Evolutionary conservation across 345 rosid genomes (phyloP), one percentile per base, ranked within the genome.

Genomic region (Hypericum perforatum): DNA sequence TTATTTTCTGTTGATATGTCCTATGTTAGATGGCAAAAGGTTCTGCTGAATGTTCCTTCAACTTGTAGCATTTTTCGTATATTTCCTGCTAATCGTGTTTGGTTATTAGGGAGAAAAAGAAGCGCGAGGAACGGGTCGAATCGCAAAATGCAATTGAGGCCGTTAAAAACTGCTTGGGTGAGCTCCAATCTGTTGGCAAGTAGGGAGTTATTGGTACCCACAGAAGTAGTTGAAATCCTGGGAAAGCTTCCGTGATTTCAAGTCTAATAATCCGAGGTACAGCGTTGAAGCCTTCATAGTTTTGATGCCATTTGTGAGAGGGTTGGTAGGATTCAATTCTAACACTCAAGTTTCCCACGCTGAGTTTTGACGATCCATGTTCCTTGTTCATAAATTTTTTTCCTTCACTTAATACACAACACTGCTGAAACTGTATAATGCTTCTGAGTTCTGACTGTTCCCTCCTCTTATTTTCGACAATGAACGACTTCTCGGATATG

Each of bases 91-190:
- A 36, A 29, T 14, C 14, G 57, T 9, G 41, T 61, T 12, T 22
- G 60, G 43, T 16, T 64, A 69, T 39, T 83, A 92, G 95, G 86
- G 98, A 92, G 74, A 92, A 88, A 85, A 92, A 80, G 76, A 88
- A 92, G 65, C 76, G 49, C 64, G 91, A 77, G 67, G 96, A 88
- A 65, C 68, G 94, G 65, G 53, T 78, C 4, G 86, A 70, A 63
- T 71, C 96, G 9, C 90, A 82, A 63, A 81, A 80, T 60, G 82
- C 94, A 43, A 88, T 70, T 22, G 98, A 88, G 69, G 80, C 95
- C 5, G 63, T 88, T 50, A 74, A 75, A 51, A 78, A 75, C 60
- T 92, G 85, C 62, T 16, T 73, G 68, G 89, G 90, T 29, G 80
- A 80, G 58, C 56, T 59, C 61, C 69, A 66, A 54, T 70, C 60